Conservation (phyloP, 495 filamentous ascomycete species). For the Neurospora sp. region DNA sequence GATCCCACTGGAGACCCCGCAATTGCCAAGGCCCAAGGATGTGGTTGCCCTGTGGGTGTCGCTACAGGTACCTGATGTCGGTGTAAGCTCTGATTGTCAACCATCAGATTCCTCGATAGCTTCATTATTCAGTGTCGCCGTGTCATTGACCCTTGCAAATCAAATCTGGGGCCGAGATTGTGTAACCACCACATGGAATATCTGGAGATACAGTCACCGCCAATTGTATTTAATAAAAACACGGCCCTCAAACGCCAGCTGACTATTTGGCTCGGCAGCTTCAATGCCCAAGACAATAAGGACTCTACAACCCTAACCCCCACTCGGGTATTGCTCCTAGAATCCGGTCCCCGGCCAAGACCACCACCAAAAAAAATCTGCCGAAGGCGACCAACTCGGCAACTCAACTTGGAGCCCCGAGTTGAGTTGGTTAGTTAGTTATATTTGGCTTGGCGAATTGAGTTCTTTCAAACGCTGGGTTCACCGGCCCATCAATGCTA, state of each 20-base stretch:
- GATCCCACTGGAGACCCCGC: slow-evolving; percentile 9
- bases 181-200: background rate
- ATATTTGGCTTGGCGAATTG: no score
- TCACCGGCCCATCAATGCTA: background rate
- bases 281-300: no score
- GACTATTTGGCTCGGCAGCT: no score
- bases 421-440: no score
- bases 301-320: no score
- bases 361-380: no score
- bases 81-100: background rate
- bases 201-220: background rate
- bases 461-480: background rate
- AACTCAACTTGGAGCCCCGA: no score
- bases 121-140: background rate
- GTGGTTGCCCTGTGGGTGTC: background rate
- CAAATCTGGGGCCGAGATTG: background rate
- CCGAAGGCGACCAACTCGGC: no score
- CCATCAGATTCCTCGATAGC: background rate
- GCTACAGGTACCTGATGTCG: background rate
- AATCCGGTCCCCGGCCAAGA: no score
- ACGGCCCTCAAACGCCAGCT: no score
- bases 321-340: no score
- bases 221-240: no score
- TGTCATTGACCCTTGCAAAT: background rate
- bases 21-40: background rate